These are phyloP conservation scores for Kernera saxatilis DNA, from an alignment of 345 rosid genomes.

Conservation along the genomic window DNA sequence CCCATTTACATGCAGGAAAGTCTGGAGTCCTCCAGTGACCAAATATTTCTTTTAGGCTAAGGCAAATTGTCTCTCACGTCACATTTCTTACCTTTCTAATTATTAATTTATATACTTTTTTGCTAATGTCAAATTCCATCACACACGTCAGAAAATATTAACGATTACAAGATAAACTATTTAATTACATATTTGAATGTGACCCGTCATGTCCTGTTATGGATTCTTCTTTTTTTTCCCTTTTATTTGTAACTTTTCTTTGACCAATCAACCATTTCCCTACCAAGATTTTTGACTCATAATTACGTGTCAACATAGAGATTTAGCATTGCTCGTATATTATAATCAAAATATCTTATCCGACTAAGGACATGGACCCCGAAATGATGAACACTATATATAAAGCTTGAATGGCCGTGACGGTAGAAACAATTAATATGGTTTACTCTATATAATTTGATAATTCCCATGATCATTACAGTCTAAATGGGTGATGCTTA, in stretches of 20 bases:
- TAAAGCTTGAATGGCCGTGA: not conserved
- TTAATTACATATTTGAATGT: slow-evolving; percentile 3
- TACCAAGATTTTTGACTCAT: not conserved
- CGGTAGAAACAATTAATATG: not conserved
- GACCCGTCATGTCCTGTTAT: not conserved
- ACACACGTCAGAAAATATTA: slow-evolving; percentile 16
- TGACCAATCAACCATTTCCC: slow-evolving; percentile 16
- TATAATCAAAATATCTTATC: slow-evolving; percentile 26
- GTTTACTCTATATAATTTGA: not conserved
- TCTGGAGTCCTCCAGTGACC: slow-evolving; percentile 14
- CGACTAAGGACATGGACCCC: slow-evolving; percentile 11
- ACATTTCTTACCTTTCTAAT: not conserved
- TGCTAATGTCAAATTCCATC: not conserved
- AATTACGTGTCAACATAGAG: not conserved
- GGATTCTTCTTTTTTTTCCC: not conserved
- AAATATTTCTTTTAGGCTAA: slow-evolving; percentile 26
- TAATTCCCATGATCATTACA: not conserved
- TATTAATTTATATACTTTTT: not conserved
- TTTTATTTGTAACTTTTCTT: slow-evolving; percentile 9
- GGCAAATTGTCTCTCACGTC: slow-evolving; percentile 17
- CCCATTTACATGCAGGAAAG: slow-evolving; percentile 1
- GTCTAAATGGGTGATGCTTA: not conserved
- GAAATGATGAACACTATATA: not conserved
- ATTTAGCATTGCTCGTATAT: not conserved
- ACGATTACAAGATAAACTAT: slow-evolving; percentile 3